Evolutionary conservation across 202 grass and related monocot species (phyloP), one percentile per base, ranked within the genome.

Genomic region (Saccharum hybrid): DNA sequence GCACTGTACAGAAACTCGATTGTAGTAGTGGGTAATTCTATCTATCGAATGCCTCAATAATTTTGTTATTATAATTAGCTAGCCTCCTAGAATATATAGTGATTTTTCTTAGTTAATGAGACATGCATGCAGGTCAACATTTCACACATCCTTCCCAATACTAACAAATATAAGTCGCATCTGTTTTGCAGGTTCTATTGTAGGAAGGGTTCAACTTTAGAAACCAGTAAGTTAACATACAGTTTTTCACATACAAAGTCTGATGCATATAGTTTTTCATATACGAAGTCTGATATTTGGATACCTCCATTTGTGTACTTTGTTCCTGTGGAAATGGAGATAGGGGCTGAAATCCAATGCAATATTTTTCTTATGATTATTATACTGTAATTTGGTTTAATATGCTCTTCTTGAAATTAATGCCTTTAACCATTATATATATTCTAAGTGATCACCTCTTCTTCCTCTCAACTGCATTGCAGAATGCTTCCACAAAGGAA

Each of bases 21-120:
- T 97, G 94, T 82, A 87, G 94, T 87, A 94, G 89, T 94, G 94
- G 94, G 91, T 97, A 97, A 93, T 94, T 82, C 86, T 83, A 84
- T 89, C 84, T 88, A 61, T 84, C 66, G 2, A 82, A 30, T 80
- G 77, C 78, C 83, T 86, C 34, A 22, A 72, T 76, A 16, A 71
- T 83, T 68, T 52, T 64, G 59, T 23, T 4, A 33, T 33, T 30
- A 75, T 18, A 5, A 33, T 40, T 48, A 75, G 38, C 18, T 49
- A 75, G 31, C 18, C 37, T 78, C 57, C 23, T 63, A 81, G 39
- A 37, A 49, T 71, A 10, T 37, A 49, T n/a, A 15, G 16, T 84
- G 22, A 7, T 71, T 15, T 39, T 52, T 26, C 30, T 62, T 39
- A 45, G 10, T n/a, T 49, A 43, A 48, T 51, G 60, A 59, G 42